Conservation (phyloP, 2,329 filamentous ascomycete genomes). For the Alternaria gaisen region DNA sequence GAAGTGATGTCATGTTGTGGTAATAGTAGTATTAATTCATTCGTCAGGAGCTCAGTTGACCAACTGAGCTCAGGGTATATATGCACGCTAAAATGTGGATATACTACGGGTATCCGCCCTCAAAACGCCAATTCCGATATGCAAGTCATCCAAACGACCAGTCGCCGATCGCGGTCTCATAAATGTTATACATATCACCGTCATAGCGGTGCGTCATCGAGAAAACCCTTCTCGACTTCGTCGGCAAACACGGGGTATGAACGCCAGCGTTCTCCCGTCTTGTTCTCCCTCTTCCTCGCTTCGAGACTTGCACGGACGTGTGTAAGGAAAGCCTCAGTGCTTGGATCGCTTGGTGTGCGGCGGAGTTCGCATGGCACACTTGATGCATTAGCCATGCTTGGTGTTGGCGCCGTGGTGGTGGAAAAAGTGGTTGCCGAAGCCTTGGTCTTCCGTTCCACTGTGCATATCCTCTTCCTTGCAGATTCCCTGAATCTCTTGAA, state of each 20-base stretch:
- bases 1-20: neutral
- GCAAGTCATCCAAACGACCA: neutral
- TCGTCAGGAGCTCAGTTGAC: neutral
- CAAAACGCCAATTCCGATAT: conserved; percentile 4
- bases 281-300: conserved; percentile 10
- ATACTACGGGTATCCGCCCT: conserved; percentile 3
- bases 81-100: conserved; percentile 4
- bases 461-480: conserved; percentile 4
- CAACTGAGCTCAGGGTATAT: conserved; percentile 4
- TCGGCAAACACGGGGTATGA: conserved; percentile 20
- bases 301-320: conserved; percentile 27
- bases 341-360: conserved; percentile 12
- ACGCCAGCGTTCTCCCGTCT: conserved; percentile 7
- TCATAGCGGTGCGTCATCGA: conserved; percentile 21
- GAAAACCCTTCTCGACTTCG: conserved; percentile 22
- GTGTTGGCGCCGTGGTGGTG: neutral
- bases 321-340: conserved; percentile 19
- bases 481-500: neutral
- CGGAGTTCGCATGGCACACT: conserved; percentile 3
- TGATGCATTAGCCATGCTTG: neutral
- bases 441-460: conserved; percentile 4
- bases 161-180: neutral
- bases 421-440: neutral
- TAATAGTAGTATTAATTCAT: neutral
- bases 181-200: neutral